Conservation (phyloP, 306 rosid genomes). For the apple (Malus domestica) region DNA sequence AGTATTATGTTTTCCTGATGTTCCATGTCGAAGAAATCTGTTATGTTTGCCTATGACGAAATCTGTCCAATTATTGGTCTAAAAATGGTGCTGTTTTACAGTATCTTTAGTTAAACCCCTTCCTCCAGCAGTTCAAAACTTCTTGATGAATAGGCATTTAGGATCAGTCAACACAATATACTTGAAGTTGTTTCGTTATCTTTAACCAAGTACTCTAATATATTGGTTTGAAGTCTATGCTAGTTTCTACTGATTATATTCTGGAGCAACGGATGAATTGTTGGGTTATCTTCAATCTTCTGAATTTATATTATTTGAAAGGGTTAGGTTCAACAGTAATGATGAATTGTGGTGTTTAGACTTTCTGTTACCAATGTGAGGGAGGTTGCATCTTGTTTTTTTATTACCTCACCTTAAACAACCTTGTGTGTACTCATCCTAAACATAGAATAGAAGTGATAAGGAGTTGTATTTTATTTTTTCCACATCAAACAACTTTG, state of each 20-base stretch:
- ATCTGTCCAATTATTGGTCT: slow-evolving; percentile 5
- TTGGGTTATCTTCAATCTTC: too few species aligned
- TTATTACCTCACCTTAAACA: neutral
- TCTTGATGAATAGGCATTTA: neutral
- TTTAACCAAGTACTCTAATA: neutral
- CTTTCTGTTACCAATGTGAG: neutral
- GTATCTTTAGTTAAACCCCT: neutral
- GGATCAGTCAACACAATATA: neutral
- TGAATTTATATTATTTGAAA: too few species aligned
- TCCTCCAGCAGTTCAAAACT: neutral
- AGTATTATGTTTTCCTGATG: neutral
- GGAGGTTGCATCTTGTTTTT: neutral
- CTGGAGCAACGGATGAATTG: neutral
- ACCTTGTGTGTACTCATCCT: too few species aligned
- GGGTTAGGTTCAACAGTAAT: neutral
- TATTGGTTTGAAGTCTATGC: neutral
- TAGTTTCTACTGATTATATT: neutral
- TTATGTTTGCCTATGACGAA: neutral
- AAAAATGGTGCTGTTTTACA: slow-evolving; percentile 2
- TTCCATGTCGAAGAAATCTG: neutral
- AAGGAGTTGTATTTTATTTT: too few species aligned
- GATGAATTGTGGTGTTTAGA: neutral
- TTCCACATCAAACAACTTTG: too few species aligned
- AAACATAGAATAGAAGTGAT: too few species aligned
- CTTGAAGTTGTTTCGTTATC: neutral